A percentile compares a stretch with the other conserved stretches of the same genome.
Evolutionary conservation across 139 green algal species (phyloP).

Genomic region (Zygnema circumcarinatum): DNA sequence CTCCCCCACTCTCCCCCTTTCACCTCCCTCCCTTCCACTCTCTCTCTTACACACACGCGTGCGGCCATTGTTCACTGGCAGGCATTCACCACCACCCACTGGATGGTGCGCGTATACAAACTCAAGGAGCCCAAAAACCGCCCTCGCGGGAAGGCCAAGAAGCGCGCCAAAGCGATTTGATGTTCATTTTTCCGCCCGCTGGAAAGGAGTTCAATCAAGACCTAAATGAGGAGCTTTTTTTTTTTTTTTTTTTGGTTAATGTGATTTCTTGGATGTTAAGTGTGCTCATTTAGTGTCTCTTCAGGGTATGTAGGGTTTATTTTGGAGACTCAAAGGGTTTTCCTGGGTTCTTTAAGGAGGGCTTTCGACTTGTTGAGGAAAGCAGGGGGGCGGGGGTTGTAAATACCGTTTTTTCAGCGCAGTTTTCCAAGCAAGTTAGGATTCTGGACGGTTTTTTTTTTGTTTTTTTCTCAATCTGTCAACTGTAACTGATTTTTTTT

Average conservation of each 20-base stretch:
- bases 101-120: conserved; percentile 65
- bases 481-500: not conserved
- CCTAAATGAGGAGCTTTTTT: no score
- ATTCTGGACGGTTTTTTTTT: not conserved
- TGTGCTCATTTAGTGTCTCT: not conserved
- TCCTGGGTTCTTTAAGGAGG: not conserved
- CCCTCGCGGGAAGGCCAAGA: conserved; percentile 29
- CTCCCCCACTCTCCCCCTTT: no score
- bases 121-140: conserved; percentile 54
- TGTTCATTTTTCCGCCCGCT: not conserved
- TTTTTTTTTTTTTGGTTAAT: not conserved
- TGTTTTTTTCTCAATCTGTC: not conserved
- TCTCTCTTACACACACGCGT: no score
- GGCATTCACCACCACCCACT: conserved; percentile 64
- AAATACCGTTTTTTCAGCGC: not conserved
- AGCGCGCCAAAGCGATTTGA: conserved; percentile 30
- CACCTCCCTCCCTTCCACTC: no score
- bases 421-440: not conserved
- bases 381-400: not conserved
- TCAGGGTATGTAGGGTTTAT: not conserved
- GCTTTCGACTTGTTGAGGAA: not conserved
- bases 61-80: conserved; percentile 47
- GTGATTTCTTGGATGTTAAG: not conserved
- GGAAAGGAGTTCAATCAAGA: not conserved
- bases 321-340: not conserved